These are phyloP conservation scores for Botryotinia calthae DNA, from an alignment of 2,329 filamentous ascomycete species.

Conservation along the genomic window DNA sequence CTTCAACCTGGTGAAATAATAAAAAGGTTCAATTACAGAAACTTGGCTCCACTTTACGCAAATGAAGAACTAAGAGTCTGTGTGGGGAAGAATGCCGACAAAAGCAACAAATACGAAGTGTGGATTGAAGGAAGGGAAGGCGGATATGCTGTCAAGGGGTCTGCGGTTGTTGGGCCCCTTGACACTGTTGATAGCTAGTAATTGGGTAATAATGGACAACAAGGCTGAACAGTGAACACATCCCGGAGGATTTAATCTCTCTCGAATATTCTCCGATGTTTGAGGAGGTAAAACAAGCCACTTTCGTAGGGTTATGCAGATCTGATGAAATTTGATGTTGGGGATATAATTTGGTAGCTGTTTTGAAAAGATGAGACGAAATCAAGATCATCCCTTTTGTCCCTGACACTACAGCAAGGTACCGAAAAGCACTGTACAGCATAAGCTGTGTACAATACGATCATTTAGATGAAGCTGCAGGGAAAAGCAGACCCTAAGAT, in stretches of 20 bases:
- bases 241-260: conserved; percentile 16
- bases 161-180: conserved; percentile 33
- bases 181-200: conserved; percentile 9
- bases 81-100: conserved; percentile 48
- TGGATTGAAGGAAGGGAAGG: conserved; percentile 64
- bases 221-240: conserved; percentile 17
- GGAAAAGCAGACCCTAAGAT: neutral
- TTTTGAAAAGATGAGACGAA: conserved; percentile 21
- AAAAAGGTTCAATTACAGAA: conserved; percentile 68
- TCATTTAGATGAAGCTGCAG: neutral
- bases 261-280: conserved; percentile 19
- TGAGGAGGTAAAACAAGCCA: conserved; percentile 18
- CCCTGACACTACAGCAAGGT: conserved; percentile 18
- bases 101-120: conserved; percentile 52
- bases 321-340: conserved; percentile 7
- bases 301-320: conserved; percentile 15
- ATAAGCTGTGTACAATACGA: neutral
- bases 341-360: conserved; percentile 10
- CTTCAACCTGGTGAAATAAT: conserved; percentile 46
- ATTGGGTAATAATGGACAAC: conserved; percentile 8
- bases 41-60: conserved; percentile 77
- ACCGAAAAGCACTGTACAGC: conserved; percentile 3
- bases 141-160: conserved; percentile 62
- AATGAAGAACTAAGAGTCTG: conserved; percentile 70
- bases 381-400: conserved; percentile 19